Evolutionary conservation across 2,329 filamentous ascomycete genomes (phyloP).

Genomic region (Fusarium longipes): DNA sequence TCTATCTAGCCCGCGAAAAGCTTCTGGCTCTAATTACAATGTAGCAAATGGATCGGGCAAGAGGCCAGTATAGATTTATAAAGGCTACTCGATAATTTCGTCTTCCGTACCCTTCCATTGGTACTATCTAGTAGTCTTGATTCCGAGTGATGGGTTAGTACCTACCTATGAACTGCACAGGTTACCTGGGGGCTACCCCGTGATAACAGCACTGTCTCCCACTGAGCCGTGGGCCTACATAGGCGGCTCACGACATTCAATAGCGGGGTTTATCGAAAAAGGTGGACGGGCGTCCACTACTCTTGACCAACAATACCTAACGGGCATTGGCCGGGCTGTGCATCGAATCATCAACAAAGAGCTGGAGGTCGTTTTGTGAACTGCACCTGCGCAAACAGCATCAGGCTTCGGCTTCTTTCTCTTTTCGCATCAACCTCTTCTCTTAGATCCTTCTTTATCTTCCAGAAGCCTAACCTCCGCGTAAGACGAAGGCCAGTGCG

Average conservation of each 20-base stretch:
- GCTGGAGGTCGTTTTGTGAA: conserved; percentile 35
- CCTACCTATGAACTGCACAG: neutral
- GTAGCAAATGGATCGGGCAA: neutral
- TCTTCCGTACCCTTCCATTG: too few relatives aligned
- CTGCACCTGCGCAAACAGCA: conserved; percentile 35
- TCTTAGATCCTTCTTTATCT: neutral
- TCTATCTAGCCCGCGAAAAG: neutral
- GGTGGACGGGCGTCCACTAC: conserved; percentile 23
- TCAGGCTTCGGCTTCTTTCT: conserved; percentile 22
- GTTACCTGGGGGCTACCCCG: conserved; percentile 26
- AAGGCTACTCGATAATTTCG: neutral
- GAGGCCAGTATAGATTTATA: rapidly evolving
- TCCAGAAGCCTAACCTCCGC: neutral
- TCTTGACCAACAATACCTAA: conserved; percentile 35
- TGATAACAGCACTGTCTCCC: conserved; percentile 12
- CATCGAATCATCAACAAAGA: conserved; percentile 43
- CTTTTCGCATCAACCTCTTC: conserved; percentile 7
- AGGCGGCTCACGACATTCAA: conserved; percentile 1
- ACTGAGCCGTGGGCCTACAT: neutral
- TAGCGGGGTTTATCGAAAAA: conserved; percentile 31
- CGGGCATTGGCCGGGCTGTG: conserved; percentile 34
- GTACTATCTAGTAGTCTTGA: neutral
- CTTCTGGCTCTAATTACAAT: neutral
- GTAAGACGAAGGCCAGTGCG: neutral
- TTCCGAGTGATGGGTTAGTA: neutral